Evolutionary conservation across 75 land plant genomes (phyloP).

Genomic region (Pinus taeda): DNA sequence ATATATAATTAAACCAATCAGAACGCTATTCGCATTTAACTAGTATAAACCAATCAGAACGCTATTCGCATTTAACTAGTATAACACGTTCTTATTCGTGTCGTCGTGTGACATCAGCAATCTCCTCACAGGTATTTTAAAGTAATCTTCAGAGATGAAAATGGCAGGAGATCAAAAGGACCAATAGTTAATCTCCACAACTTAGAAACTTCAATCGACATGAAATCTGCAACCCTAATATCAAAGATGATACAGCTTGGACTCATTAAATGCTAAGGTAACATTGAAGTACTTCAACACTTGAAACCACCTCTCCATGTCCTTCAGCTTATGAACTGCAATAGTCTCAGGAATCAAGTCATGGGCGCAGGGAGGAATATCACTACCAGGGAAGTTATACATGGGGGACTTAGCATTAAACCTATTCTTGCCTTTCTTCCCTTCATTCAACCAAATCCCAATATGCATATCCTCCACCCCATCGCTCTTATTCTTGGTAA

Average conservation of each 20-base stretch:
- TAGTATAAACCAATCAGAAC: no score
- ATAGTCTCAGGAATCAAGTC: conserved; percentile 36
- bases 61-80: no score
- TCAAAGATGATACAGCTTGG: conserved; percentile 9
- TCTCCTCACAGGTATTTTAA: no score
- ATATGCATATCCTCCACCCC: conserved; percentile 62
- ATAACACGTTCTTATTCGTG: no score
- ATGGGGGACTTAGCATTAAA: conserved; percentile 41
- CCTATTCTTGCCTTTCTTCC: conserved; percentile 49
- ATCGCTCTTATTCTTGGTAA: conserved; percentile 22
- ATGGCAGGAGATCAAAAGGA: no score
- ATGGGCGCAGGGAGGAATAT: conserved; percentile 44
- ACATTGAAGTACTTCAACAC: conserved; percentile 33
- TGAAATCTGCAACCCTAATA: no score
- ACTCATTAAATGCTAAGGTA: conserved; percentile 15
- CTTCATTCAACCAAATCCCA: conserved; percentile 43
- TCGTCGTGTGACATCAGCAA: no score
- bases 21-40: no score
- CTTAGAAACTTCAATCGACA: no score
- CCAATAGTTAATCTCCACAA: no score
- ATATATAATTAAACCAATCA: no score
- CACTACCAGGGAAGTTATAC: conserved; percentile 51
- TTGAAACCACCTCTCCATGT: conserved; percentile 30
- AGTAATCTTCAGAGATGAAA: no score
- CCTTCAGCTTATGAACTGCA: conserved; percentile 36